phyloP scores from a whole-genome alignment of 192 early-diverging fungal genomes.

The Gigaspora rosea region DNA sequence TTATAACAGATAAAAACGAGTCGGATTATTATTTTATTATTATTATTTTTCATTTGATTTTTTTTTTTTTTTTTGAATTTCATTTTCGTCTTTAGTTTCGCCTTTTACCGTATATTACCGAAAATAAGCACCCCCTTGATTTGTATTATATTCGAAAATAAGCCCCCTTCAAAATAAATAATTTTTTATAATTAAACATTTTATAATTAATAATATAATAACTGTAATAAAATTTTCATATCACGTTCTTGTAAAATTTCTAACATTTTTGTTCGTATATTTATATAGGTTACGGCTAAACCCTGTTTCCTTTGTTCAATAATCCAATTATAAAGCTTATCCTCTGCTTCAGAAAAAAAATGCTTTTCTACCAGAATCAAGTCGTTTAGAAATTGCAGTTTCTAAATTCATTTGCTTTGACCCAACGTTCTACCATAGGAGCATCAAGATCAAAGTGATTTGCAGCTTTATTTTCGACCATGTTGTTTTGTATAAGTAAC shows the following conservation, averaged over 20 bases:
- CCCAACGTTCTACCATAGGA: neutral
- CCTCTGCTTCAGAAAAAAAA: constrained; percentile 10
- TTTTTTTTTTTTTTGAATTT: too few relatives aligned
- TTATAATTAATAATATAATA: too few relatives aligned
- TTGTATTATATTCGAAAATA: too few relatives aligned
- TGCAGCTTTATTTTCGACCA: neutral
- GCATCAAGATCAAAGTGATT: neutral
- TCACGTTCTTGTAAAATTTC: constrained; percentile 5
- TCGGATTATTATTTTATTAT: too few relatives aligned
- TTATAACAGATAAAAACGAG: too few relatives aligned
- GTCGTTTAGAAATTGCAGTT: neutral
- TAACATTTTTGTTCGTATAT: neutral
- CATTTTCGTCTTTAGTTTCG: too few relatives aligned
- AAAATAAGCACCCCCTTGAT: too few relatives aligned
- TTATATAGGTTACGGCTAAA: neutral
- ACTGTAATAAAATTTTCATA: neutral
- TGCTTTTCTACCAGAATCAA: neutral
- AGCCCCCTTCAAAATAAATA: too few relatives aligned
- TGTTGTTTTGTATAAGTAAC: neutral
- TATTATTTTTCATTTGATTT: too few relatives aligned
- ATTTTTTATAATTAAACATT: too few relatives aligned
- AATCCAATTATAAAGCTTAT: constrained; percentile 20
- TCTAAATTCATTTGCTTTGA: constrained; percentile 5
- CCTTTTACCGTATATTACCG: too few relatives aligned
- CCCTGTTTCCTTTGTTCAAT: constrained; percentile 5